Conservation (phyloP, 192 early-diverging fungal genomes). For the Chytriomyces sp. region DNA sequence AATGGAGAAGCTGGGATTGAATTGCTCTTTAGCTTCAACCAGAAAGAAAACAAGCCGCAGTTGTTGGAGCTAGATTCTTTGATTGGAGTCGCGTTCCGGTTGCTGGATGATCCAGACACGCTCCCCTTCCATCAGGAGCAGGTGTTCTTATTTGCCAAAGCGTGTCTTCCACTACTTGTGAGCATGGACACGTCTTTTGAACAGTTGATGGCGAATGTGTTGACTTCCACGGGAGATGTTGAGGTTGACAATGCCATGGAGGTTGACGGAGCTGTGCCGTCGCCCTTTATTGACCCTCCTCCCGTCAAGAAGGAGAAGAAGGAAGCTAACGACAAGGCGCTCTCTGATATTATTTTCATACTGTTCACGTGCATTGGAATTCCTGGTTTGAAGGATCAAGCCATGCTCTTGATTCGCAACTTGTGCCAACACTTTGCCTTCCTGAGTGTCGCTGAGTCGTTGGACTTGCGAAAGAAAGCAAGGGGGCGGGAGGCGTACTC, state of each 20-base stretch:
- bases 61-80: slow-evolving; percentile 61
- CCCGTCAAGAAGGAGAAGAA: slow-evolving; percentile 50
- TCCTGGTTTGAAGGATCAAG: slow-evolving; percentile 61
- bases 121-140: slow-evolving; percentile 30
- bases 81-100: slow-evolving; percentile 53
- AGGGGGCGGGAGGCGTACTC: slow-evolving; percentile 25
- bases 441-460: slow-evolving; percentile 67
- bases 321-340: slow-evolving; percentile 66
- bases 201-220: slow-evolving; percentile 7
- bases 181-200: slow-evolving; percentile 46
- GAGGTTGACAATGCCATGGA: slow-evolving; percentile 36
- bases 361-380: slow-evolving; percentile 62
- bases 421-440: slow-evolving; percentile 77
- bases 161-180: slow-evolving; percentile 67
- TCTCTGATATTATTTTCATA: slow-evolving; percentile 62
- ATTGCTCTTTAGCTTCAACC: slow-evolving; percentile 59
- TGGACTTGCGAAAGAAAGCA: slow-evolving; percentile 54
- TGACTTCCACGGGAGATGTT: slow-evolving; percentile 10
- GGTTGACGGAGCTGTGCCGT: slow-evolving; percentile 18
- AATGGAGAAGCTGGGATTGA: slow-evolving; percentile 57
- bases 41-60: slow-evolving; percentile 38
- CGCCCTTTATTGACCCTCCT: slow-evolving; percentile 50
- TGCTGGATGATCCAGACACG: slow-evolving; percentile 54
- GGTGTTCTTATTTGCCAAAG: slow-evolving; percentile 68
- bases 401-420: slow-evolving; percentile 64